Base-by-base conservation (phyloP, 148 eudicot genomes). In the Cornus florida region DNA sequence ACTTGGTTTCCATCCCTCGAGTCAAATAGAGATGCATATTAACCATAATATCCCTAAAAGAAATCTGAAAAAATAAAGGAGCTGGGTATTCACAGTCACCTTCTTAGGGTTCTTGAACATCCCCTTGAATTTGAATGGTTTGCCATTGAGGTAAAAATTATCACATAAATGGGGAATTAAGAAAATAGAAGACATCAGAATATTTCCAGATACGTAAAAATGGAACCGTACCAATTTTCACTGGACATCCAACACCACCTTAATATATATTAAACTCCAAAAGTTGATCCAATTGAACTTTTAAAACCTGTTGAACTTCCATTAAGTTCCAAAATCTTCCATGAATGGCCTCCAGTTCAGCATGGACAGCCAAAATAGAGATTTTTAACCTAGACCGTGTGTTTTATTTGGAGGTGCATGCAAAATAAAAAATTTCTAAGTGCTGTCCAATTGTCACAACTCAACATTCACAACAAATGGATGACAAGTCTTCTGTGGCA, bases 391-490 rank as follows among this genome's bases (percentile, higher is more conserved):
- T 31, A 38, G 23, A 20, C 48, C 64, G 19, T 24, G n/a, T 75
- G 71, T 33, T 35, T 35, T 35, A 35, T 35, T 35, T 4, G 35
- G 33, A 75, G 59, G 43, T 46, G 78, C 43, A 67, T 76, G 72
- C 72, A 19, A 48, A 59, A 67, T 9, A 31, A 67, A 43, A 10
- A 8, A 19, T 16, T 38, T 31, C 38, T 10, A 9, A 77, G 50
- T 77, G 38, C 4, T n/a, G 32, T 28, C 11, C 11, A 10, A 69
- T n/a, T 17, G 31, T 72, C 67, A 20, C n/a, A 65, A 20, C 57
- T 69, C 13, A 50, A 57, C 31, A 33, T 32, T 38, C 46, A n/a
- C 24, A 69, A 53, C 50, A 77, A 32, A 69, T 33, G 19, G 16
- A 19, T 32, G 48, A 28, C 48, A 50, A 77, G 70, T n/a, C 66